These are phyloP conservation scores for Tylopilus subfusipes DNA, from an alignment of 768 basidiomycete genomes.

Conservation along the genomic window DNA sequence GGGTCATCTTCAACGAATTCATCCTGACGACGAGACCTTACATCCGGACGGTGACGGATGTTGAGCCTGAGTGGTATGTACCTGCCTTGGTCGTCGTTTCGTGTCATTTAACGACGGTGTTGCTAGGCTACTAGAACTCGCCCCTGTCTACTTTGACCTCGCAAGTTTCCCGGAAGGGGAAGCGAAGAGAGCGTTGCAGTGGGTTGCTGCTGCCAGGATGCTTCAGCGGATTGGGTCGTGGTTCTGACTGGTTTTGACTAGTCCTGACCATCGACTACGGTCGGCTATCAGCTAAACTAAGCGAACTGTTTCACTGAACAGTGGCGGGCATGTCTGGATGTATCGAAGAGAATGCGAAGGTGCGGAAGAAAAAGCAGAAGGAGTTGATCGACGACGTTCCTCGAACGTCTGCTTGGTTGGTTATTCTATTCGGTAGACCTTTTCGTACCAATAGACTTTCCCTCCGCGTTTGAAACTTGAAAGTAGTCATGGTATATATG, in stretches of 20 bases:
- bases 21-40: conserved; percentile 86
- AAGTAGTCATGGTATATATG: too few relatives aligned
- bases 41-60: conserved; percentile 88
- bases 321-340: too few relatives aligned
- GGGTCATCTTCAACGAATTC: conserved; percentile 94
- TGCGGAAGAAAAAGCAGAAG: conserved; percentile 7
- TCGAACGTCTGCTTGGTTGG: too few relatives aligned
- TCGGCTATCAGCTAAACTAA: too few relatives aligned
- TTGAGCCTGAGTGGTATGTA: conserved; percentile 79
- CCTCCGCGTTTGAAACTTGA: too few relatives aligned
- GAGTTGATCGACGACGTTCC: too few relatives aligned
- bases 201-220: conserved; percentile 46
- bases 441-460: too few relatives aligned
- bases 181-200: conserved; percentile 61
- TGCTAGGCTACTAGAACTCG: conserved; percentile 60
- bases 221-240: too few relatives aligned
- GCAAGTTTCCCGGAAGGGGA: conserved; percentile 62
- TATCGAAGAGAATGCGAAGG: conserved; percentile 39
- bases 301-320: too few relatives aligned
- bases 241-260: too few relatives aligned
- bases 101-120: neutral
- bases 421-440: too few relatives aligned
- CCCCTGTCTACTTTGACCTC: conserved; percentile 67
- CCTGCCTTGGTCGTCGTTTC: neutral
- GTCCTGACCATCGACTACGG: too few relatives aligned